Base-by-base conservation (phyloP, 2,329 filamentous ascomycete species). In the Monilinia fructigena region DNA sequence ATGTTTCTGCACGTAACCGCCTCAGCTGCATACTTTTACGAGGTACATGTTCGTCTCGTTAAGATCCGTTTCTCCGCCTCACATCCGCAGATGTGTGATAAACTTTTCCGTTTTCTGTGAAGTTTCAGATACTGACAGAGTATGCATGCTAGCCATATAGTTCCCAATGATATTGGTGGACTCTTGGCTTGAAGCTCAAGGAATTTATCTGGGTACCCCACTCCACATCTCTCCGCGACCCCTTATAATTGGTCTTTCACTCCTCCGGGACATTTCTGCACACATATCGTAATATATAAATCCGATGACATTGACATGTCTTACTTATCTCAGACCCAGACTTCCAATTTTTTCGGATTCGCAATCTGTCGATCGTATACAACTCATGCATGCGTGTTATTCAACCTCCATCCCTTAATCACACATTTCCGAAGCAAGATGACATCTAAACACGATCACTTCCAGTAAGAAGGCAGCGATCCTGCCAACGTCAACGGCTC, bases 91-190 rank as follows among this genome's bases (percentile, higher is more conserved):
- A 23, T 35, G 20, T 56, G 11, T 18, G 28, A 47, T 14, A 26
- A 59, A 7, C 20, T 65, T 18, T 58, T 18, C 45, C 16, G 12
- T 10, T 42, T 58, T 16, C 53, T 10, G 35, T 58, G 42, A 58
- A 3, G 42, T 65, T 58, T 42, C 42, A 59, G 31, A 59, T 52
- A 42, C 42, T 28, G 50, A 52, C 42, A 38, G n/a, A 20, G 38
- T 63, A 63, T 59, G 55, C n/a, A 59, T 31, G 48, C 42, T 42
- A 50, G 42, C 62, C 62, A 26, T 59, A n/a, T 14, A 31, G 3
- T 42, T 58, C 28, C 16, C 62, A 59, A 42, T 42, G 28, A 65
- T 47, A 18, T 4, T n/a, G 4, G 50, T 40, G 16, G 20, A 42
- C 42, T 28, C 23, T 35, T 47, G n/a, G 14, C n/a, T 47, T 56